Evolutionary conservation across 495 filamentous ascomycete species (phyloP), one percentile per base, ranked within the genome.

Genomic region (Daldinia grandis): DNA sequence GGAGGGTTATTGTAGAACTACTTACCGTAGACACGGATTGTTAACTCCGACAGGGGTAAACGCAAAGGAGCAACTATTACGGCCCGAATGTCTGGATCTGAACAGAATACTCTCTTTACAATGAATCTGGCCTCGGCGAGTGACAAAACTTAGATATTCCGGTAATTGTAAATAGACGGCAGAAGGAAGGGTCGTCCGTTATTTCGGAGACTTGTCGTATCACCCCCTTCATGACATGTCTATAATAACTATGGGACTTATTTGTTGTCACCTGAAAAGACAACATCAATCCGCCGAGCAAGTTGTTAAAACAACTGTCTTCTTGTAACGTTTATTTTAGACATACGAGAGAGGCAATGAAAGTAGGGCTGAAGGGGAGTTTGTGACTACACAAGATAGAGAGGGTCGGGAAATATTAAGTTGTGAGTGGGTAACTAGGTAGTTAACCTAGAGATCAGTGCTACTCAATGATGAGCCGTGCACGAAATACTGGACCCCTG

Each of bases 381-480:
- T 21, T 15, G 5, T 40, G 15, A 17, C 31, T 14, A n/a, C n/a
- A n/a, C n/a, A n/a, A n/a, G n/a, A n/a, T 35, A 31, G 25, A 28
- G 37, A 47, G 17, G 9, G n/a, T 42, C n/a, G 40, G 37, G 51
- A 5, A 58, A 50, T 50, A 53, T 12, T 40, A 31, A 58, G 19
- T 28, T 37, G 47, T 59, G 30, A 55, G 25, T 55, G 63, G 33
- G 30, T 24, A 30, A 44, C 9, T 25, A n/a, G n/a, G n/a, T n/a
- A n/a, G n/a, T n/a, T n/a, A n/a, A n/a, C n/a, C n/a, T n/a, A 27
- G 6, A 37, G 37, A 64, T 19, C 24, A 21, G 17, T 55, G 50
- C 35, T 58, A 17, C 62, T 28, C 24, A 38, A 31, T n/a, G 55
- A 59, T 55, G 68, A 71, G 62, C 68, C 58, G 68, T 71, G 68